Evolutionary conservation across 805 yeast genomes (phyloP).

Genomic region (Ogataea ramenticola): DNA sequence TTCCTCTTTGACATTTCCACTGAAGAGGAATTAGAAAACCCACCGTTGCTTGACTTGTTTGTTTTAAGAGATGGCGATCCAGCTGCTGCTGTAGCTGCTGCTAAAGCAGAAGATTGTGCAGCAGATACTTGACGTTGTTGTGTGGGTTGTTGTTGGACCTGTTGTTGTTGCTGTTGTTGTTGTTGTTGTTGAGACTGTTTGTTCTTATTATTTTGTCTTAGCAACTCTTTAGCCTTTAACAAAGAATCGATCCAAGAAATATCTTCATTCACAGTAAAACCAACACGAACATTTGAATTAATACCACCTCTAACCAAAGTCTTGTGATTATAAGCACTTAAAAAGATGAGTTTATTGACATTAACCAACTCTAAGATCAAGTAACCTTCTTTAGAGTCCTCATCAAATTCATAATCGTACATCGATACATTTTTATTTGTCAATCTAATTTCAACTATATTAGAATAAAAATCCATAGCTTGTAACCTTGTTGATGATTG

Average conservation of each 20-base stretch:
- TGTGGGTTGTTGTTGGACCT: neutral
- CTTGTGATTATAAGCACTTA: slow-evolving; percentile 34
- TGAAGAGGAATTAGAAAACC: too few relatives aligned
- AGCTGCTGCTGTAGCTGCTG: neutral
- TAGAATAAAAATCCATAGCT: slow-evolving; percentile 33
- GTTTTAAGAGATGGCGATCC: neutral
- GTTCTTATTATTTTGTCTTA: slow-evolving; percentile 23
- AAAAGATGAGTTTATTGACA: slow-evolving; percentile 50
- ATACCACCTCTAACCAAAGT: slow-evolving; percentile 25
- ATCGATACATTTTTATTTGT: slow-evolving; percentile 55
- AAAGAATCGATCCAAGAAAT: slow-evolving; percentile 68
- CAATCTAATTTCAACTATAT: slow-evolving; percentile 31
- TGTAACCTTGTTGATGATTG: slow-evolving; percentile 27
- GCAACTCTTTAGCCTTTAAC: slow-evolving; percentile 54
- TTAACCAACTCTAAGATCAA: slow-evolving; percentile 56
- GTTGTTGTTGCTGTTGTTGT: slow-evolving; percentile 1
- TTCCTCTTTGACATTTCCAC: neutral
- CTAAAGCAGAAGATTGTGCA: neutral
- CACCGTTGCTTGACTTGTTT: too few relatives aligned
- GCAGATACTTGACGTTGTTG: neutral
- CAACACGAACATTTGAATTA: slow-evolving; percentile 24
- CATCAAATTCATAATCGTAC: slow-evolving; percentile 77
- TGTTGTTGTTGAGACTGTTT: neutral
- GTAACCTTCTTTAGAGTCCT: slow-evolving; percentile 48
- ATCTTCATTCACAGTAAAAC: slow-evolving; percentile 37